Conservation (phyloP, 495 filamentous ascomycete genomes). For the Bryoglossum gracile region DNA sequence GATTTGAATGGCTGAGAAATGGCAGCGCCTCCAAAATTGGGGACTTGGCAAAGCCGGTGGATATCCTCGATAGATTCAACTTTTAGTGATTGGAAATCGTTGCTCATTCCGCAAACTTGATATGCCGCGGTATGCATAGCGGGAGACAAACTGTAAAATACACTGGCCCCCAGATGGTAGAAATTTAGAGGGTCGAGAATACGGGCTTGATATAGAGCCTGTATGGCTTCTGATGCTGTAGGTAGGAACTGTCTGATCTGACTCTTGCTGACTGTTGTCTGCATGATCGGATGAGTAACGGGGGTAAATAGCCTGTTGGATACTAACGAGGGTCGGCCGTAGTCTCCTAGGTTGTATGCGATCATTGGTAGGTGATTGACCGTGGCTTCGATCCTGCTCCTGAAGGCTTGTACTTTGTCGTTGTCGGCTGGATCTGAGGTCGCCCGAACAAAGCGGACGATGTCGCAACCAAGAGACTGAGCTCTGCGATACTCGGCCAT, state of each 20-base stretch:
- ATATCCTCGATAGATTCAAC: conserved; percentile 57
- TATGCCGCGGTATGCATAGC: conserved; percentile 76
- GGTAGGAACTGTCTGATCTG: conserved; percentile 34
- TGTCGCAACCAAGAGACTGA: conserved; percentile 57
- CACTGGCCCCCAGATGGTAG: conserved; percentile 65
- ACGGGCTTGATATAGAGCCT: conserved; percentile 46
- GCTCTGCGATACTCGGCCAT: conserved; percentile 50
- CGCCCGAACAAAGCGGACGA: conserved; percentile 60
- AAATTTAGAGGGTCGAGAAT: conserved; percentile 61
- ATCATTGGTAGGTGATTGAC: conserved; percentile 46
- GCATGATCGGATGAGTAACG: conserved; percentile 60
- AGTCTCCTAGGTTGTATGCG: conserved; percentile 64
- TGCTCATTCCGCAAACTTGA: conserved; percentile 61
- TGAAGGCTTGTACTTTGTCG: conserved; percentile 48
- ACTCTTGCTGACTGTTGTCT: conserved; percentile 30
- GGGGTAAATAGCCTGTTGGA: conserved; percentile 62
- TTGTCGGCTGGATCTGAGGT: conserved; percentile 53
- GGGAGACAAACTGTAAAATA: conserved; percentile 69
- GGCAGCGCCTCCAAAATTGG: conserved; percentile 65
- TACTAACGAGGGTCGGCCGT: conserved; percentile 59
- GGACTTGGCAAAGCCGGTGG: conserved; percentile 52
- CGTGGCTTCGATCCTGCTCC: conserved; percentile 36
- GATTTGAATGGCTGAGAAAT: conserved; percentile 73
- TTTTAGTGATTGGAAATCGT: conserved; percentile 60
- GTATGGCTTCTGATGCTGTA: conserved; percentile 51